A percentile compares a stretch with the other conserved stretches of the same genome.
Conservation (phyloP, 1,284 basidiomycete species). For the Trichosporon sp. region DNA sequence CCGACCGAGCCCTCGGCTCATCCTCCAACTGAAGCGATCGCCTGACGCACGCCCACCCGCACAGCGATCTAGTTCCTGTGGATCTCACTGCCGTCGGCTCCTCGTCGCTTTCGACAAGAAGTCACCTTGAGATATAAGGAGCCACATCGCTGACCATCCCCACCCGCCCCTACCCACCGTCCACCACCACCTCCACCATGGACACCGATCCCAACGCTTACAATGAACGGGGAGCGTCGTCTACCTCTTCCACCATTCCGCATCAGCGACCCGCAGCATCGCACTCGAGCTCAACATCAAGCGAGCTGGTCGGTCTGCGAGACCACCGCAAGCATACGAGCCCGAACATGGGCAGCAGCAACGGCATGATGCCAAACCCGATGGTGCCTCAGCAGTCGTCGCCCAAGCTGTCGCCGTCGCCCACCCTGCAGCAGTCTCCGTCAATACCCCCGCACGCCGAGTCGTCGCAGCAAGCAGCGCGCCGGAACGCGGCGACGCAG, state of each 20-base stretch:
- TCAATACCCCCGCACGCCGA: constrained; percentile 17
- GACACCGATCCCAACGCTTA: constrained; percentile 23
- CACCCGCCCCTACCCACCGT: neutral
- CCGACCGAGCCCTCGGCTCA: neutral
- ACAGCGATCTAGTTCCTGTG: neutral
- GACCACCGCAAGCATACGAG: neutral
- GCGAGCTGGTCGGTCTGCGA: neutral
- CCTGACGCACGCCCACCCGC: neutral
- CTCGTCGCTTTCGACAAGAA: neutral
- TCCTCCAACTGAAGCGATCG: neutral
- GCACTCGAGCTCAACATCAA: neutral
- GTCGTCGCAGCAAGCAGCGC: constrained; percentile 16
- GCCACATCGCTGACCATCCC: neutral
- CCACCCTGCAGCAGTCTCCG: constrained; percentile 4
- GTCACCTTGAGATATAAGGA: neutral
- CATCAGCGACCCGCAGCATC: neutral
- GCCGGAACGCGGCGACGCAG: constrained; percentile 2
- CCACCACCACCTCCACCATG: constrained; percentile 3
- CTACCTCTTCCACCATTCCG: neutral
- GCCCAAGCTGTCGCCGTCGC: constrained; percentile 17
- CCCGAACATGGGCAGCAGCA: neutral
- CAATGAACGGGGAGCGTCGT: constrained; percentile 16
- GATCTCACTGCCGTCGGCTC: neutral
- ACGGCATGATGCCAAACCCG: neutral
- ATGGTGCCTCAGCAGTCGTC: constrained; percentile 13